Conservation (phyloP, 2,329 filamentous ascomycete genomes). For the Monosporascus sp. region DNA sequence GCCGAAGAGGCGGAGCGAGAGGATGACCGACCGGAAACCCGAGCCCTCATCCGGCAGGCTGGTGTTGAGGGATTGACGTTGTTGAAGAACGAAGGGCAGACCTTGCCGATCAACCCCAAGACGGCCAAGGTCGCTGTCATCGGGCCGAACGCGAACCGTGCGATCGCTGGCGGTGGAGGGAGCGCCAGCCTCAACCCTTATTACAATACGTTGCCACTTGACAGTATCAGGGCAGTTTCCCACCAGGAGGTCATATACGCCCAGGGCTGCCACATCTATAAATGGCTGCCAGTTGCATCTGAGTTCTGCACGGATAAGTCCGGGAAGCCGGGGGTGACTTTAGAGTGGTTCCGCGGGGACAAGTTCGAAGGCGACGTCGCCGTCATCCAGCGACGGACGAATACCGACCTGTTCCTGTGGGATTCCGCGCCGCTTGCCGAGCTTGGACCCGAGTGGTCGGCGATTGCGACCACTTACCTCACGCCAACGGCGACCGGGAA, state of each 20-base stretch:
- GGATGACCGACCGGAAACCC: conserved; percentile 53
- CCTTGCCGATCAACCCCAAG: conserved; percentile 54
- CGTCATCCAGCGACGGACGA: conserved; percentile 53
- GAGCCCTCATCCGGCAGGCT: conserved; percentile 54
- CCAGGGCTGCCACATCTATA: conserved; percentile 58
- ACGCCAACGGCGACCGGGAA: conserved; percentile 55
- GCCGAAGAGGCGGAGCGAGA: conserved; percentile 53
- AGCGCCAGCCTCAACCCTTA: conserved; percentile 66
- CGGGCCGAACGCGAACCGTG: conserved; percentile 62
- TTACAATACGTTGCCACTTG: conserved; percentile 60
- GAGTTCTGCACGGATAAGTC: conserved; percentile 51
- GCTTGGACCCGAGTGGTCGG: conserved; percentile 60
- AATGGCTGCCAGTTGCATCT: conserved; percentile 61
- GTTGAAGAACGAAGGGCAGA: conserved; percentile 55
- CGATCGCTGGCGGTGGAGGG: conserved; percentile 63
- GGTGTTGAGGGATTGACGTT: conserved; percentile 60
- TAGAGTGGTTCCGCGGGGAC: conserved; percentile 63
- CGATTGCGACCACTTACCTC: conserved; percentile 55
- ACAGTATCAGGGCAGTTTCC: conserved; percentile 53
- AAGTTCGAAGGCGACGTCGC: conserved; percentile 54
- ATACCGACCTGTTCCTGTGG: conserved; percentile 67
- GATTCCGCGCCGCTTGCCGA: conserved; percentile 59
- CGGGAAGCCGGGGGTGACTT: conserved; percentile 55
- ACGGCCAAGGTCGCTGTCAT: conserved; percentile 60
- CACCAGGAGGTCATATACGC: conserved; percentile 55